Percentiles rank a stretch among this genome's conserved stretches.
Conservation (phyloP, 345 rosid genomes). For the Bruguiera parviflora region DNA sequence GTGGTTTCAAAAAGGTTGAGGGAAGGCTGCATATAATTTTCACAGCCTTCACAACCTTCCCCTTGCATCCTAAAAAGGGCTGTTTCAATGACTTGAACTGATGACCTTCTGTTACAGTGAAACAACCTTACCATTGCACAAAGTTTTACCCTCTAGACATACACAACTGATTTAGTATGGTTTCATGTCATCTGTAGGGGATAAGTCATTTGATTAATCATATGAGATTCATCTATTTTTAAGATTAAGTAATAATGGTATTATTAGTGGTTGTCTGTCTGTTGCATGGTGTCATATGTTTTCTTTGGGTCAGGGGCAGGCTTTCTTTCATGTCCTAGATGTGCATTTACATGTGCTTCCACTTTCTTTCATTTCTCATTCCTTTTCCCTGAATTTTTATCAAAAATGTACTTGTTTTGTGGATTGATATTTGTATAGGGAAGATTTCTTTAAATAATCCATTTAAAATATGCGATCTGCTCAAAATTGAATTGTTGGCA, state of each 20-base stretch:
- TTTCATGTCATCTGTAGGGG: background rate
- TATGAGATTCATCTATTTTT: background rate
- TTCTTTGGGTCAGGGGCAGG: no score
- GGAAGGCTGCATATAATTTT: no score
- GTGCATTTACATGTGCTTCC: background rate
- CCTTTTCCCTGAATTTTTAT: background rate
- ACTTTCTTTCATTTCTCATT: background rate
- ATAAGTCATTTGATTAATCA: background rate
- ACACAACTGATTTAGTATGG: background rate
- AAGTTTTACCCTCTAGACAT: no score
- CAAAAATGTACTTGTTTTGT: background rate
- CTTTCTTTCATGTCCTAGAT: background rate
- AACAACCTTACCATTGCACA: no score
- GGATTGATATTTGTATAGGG: background rate
- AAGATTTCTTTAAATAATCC: background rate
- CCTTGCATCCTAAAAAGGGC: no score
- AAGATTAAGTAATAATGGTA: background rate
- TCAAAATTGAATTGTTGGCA: no score
- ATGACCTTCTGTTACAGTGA: no score
- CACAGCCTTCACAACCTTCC: no score
- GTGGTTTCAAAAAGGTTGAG: no score
- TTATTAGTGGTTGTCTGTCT: background rate
- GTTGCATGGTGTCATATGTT: background rate
- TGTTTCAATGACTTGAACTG: no score
- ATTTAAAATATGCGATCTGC: no score